A percentile compares a stretch with the other conserved stretches of the same genome.
phyloP scores from a whole-genome alignment of 495 filamentous ascomycete genomes.

The Penicillium odoratum region DNA sequence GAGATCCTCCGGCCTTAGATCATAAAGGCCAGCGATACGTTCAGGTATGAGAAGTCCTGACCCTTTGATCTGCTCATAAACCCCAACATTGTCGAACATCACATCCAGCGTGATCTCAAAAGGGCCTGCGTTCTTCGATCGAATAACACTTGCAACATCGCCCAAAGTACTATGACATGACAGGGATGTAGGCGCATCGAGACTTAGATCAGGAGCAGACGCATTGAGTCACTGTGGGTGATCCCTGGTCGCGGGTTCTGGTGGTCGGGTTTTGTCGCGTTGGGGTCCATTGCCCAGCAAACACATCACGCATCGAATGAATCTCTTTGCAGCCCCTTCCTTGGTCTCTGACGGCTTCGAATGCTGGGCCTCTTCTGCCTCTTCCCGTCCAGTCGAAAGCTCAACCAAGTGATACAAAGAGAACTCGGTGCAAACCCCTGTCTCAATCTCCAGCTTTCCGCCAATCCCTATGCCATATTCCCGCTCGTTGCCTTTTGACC shows the following conservation, averaged over 20 bases:
- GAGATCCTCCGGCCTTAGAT: conserved; percentile 34
- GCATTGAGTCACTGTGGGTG: too few relatives aligned
- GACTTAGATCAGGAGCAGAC: too few relatives aligned
- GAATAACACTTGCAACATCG: conserved; percentile 44
- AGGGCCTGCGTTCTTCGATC: conserved; percentile 53
- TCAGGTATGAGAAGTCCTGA: conserved; percentile 30
- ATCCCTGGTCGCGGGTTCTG: too few relatives aligned
- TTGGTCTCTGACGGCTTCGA: too few relatives aligned
- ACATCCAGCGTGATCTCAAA: conserved; percentile 53
- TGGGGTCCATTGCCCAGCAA: too few relatives aligned
- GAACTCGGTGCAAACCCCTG: conserved; percentile 26
- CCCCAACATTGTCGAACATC: conserved; percentile 39
- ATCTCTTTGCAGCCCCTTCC: too few relatives aligned
- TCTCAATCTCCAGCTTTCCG: neutral
- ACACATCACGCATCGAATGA: too few relatives aligned
- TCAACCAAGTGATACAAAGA: conserved; percentile 50
- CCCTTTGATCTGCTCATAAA: conserved; percentile 35
- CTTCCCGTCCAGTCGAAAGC: too few relatives aligned
- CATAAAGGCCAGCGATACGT: conserved; percentile 32
- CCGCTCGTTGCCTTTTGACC: conserved; percentile 46
- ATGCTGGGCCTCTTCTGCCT: too few relatives aligned
- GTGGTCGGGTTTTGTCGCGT: too few relatives aligned
- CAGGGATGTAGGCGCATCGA: too few relatives aligned
- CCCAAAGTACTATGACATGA: neutral
- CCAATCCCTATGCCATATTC: conserved; percentile 44